Evolutionary conservation across 345 rosid species (phyloP), one percentile per base, ranked within the genome.

Genomic region (Salix udensis): DNA sequence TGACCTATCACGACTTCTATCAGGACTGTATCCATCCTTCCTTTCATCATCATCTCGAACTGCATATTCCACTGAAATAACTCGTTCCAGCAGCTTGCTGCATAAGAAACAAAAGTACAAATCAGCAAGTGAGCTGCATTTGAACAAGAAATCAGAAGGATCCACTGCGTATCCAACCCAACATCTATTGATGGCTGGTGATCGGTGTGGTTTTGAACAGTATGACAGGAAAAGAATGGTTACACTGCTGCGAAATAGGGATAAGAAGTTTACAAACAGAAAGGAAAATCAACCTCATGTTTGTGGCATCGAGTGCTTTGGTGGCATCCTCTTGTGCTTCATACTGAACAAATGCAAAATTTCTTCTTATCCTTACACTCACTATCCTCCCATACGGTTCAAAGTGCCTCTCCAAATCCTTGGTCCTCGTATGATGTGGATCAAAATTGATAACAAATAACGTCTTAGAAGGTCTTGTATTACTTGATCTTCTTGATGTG

Each of bases 381-480:
- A 84, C 88, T 18, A 93, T 91, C 85, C 89, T 95, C 40, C 98
- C 98, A 88, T 90, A 93, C 4, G 93, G 89, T 77, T 95, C 98
- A 78, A 93, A 95, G 82, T 93, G 98, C 84, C 90, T 90, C 87
- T 95, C 97, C 81, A 95, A 80, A 79, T 95, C 98, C 84, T 91
- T 88, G 28, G 93, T 91, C 79, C 97, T 93, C 16, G 98, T 93
- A 73, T 68, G 73, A 36, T 89, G 82, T 2, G 98, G 92, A 87
- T 95, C 98, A 66, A 95, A 95, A 84, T 93, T 95, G 74, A 95
- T 95, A 44, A 95, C 97, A 84, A 95, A 95, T 79, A 93, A 85
- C 37, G 98, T 93, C 86, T 95, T 95, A 28, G 98, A 93, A 76
- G 97, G 98, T 76, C 88, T 90, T 61, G 76, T 52, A 77, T 82